These are phyloP conservation scores for Cytospora piceae DNA, from an alignment of 2,329 filamentous ascomycete species.

Conservation along the genomic window DNA sequence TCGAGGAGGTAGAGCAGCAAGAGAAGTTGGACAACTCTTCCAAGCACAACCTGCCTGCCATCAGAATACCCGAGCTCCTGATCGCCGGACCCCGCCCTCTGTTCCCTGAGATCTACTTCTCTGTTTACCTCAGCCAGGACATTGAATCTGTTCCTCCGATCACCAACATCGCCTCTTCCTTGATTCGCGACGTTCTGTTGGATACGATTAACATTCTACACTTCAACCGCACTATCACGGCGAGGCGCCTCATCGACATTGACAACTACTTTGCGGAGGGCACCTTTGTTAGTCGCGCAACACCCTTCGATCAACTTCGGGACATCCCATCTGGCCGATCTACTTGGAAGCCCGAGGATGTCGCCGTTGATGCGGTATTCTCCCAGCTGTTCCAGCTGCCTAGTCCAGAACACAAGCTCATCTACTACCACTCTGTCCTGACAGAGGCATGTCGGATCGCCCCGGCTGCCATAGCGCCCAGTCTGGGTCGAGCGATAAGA, in stretches of 20 bases:
- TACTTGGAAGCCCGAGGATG: conserved; percentile 97
- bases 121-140: conserved; percentile 86
- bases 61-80: conserved; percentile 76
- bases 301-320: conserved; percentile 85
- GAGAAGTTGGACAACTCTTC: conserved; percentile 61
- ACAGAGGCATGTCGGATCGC: conserved; percentile 96
- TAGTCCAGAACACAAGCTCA: conserved; percentile 84
- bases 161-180: conserved; percentile 74
- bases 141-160: conserved; percentile 84
- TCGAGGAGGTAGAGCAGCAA: conserved; percentile 63
- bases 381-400: conserved; percentile 92
- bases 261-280: conserved; percentile 91
- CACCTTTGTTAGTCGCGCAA: conserved; percentile 92
- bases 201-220: conserved; percentile 95
- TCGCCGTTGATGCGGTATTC: conserved; percentile 96
- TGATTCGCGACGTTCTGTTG: conserved; percentile 82
- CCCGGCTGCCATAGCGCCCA: conserved; percentile 93
- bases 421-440: conserved; percentile 94
- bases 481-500: conserved; percentile 88
- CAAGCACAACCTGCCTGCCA: conserved; percentile 78
- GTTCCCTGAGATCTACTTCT: conserved; percentile 93
- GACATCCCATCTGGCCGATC: conserved; percentile 66
- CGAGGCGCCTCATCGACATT: conserved; percentile 88
- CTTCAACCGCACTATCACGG: conserved; percentile 86
- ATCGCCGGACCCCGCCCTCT: conserved; percentile 74